A percentile compares a stretch with the other conserved stretches of the same genome.
Conservation (phyloP, 2,329 filamentous ascomycete species). For the Aspergillus pseudoviridinutans region DNA sequence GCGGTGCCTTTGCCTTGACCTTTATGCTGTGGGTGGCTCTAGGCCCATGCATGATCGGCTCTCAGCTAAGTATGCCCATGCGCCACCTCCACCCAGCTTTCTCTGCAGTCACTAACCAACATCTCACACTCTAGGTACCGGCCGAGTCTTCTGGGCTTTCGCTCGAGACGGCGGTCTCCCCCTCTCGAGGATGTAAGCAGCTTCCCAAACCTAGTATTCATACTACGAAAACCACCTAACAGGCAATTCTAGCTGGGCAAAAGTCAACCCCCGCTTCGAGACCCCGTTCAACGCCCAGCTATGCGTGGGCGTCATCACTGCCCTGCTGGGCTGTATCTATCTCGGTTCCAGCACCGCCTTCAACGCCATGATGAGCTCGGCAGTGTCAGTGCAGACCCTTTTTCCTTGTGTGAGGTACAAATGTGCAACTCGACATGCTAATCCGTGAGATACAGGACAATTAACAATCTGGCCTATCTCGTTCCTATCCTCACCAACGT, state of each 20-base stretch:
- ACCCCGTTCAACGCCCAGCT: constrained; percentile 55
- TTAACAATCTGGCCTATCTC: constrained; percentile 46
- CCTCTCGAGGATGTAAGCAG: constrained; percentile 23
- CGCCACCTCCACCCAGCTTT: constrained; percentile 29
- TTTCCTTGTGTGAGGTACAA: not conserved
- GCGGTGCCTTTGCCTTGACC: constrained; percentile 50
- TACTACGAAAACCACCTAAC: not conserved
- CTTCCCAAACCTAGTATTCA: not conserved
- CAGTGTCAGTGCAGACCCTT: constrained; percentile 11
- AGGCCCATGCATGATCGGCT: constrained; percentile 31
- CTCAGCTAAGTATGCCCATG: constrained; percentile 25
- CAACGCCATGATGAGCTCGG: constrained; percentile 45
- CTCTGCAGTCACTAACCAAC: not conserved
- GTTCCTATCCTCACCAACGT: constrained; percentile 47
- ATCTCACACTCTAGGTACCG: constrained; percentile 38
- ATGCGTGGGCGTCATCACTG: constrained; percentile 47
- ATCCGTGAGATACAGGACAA: constrained; percentile 29
- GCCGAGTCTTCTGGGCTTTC: constrained; percentile 58
- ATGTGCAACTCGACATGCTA: too few species aligned
- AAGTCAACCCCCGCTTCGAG: constrained; percentile 41
- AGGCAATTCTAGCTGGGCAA: constrained; percentile 33
- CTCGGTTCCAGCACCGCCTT: constrained; percentile 65
- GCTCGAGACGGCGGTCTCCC: constrained; percentile 49
- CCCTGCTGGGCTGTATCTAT: constrained; percentile 60
- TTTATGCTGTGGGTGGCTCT: constrained; percentile 37